Evolutionary conservation across 2,329 filamentous ascomycete genomes (phyloP).

Genomic region (Pseudogymnoascus sp.): DNA sequence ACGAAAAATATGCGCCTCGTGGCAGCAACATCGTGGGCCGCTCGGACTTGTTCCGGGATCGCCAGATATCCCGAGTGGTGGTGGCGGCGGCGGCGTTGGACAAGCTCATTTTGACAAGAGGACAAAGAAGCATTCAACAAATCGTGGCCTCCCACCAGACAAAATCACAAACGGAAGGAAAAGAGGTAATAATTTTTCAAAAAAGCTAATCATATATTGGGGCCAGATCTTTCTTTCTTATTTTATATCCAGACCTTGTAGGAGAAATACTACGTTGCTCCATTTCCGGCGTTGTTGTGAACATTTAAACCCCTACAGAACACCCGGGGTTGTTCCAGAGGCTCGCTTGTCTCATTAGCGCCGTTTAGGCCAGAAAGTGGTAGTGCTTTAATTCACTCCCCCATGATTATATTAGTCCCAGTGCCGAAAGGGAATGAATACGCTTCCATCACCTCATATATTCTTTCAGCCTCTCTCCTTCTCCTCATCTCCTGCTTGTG

Average conservation of each 20-base stretch:
- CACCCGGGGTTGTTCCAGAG: slow-evolving; percentile 5
- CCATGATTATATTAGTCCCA: slow-evolving; percentile 3
- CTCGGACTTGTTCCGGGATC: not conserved
- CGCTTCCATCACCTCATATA: slow-evolving; percentile 7
- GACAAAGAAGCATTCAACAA: not conserved
- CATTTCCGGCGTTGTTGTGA: not conserved
- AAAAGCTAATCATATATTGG: not conserved
- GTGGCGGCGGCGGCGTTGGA: not conserved
- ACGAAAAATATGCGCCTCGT: slow-evolving; percentile 5
- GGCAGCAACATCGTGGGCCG: not conserved
- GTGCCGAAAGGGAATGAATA: slow-evolving; percentile 7
- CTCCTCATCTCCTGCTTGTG: slow-evolving; percentile 2
- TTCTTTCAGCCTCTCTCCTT: slow-evolving; percentile 9
- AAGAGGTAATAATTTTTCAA: not conserved
- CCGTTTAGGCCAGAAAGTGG: slow-evolving; percentile 5
- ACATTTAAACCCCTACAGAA: slow-evolving; percentile 9
- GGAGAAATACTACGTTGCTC: not conserved
- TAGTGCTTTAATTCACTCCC: slow-evolving; percentile 5
- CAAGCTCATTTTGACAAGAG: not conserved
- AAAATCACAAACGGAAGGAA: not conserved
- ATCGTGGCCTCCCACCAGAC: not conserved
- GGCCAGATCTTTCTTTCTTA: not conserved
- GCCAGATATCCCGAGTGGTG: slow-evolving; percentile 3
- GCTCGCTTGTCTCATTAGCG: slow-evolving; percentile 7
- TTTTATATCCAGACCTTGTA: not conserved